Conservation (phyloP, 2,329 filamentous ascomycete genomes). For the Botrytis sinoallii region DNA sequence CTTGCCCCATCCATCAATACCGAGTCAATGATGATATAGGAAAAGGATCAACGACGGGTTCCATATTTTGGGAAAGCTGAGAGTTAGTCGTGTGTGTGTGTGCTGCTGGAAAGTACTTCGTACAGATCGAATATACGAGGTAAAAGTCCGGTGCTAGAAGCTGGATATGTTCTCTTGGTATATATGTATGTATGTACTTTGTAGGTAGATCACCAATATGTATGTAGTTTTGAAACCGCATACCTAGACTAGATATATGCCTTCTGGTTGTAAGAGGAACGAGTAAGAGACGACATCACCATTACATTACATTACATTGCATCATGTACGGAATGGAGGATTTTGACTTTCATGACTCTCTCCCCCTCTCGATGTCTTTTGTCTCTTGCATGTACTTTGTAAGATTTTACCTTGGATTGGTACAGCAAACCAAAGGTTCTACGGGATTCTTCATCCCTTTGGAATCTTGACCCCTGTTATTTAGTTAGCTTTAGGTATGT, state of each 20-base stretch:
- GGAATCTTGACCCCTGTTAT: background rate
- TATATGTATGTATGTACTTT: background rate
- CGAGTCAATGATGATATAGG: background rate
- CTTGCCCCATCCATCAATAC: background rate
- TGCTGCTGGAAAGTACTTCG: background rate
- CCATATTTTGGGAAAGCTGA: background rate
- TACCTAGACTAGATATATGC: background rate
- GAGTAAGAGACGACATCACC: background rate
- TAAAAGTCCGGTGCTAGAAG: background rate
- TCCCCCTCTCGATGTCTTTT: background rate
- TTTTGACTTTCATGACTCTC: background rate
- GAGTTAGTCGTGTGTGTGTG: background rate
- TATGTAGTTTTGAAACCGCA: background rate
- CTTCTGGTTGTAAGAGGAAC: background rate
- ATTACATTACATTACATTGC: background rate
- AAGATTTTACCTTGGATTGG: too few relatives aligned
- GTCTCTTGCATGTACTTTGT: background rate
- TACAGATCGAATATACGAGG: background rate
- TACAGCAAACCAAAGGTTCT: background rate
- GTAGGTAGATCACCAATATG: background rate
- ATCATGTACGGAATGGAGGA: background rate
- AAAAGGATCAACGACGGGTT: background rate
- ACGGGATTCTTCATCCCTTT: background rate
- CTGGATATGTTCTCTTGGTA: background rate
- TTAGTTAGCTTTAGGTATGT: background rate